A percentile compares a stretch with the other conserved stretches of the same genome.
These are phyloP conservation scores for Aureobasidium zeae DNA, from an alignment of 2,329 filamentous ascomycete genomes.

Conservation along the genomic window DNA sequence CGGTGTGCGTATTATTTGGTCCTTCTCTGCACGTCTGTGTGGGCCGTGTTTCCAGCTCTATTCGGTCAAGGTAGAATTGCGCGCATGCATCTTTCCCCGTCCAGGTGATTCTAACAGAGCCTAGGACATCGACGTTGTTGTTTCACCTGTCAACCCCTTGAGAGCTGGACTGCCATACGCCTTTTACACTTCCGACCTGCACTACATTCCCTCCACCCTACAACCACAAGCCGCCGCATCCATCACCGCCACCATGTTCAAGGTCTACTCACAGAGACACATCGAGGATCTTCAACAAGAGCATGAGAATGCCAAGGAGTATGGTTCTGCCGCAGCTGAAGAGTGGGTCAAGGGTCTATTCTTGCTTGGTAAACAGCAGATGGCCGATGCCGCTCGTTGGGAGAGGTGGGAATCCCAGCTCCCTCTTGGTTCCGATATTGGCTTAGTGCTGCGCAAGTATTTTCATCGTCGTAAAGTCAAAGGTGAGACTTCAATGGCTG, in stretches of 20 bases:
- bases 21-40: slow-evolving; percentile 60
- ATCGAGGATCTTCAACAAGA: slow-evolving; percentile 54
- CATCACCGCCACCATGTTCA: slow-evolving; percentile 46
- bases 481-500: slow-evolving; percentile 4
- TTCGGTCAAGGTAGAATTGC: slow-evolving; percentile 52
- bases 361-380: slow-evolving; percentile 49
- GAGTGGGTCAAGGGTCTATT: slow-evolving; percentile 74
- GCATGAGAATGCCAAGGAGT: slow-evolving; percentile 53
- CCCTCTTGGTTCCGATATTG: slow-evolving; percentile 22
- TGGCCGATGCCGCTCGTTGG: slow-evolving; percentile 58
- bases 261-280: slow-evolving; percentile 56
- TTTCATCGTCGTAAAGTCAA: slow-evolving; percentile 23
- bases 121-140: slow-evolving; percentile 61
- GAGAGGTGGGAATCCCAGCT: slow-evolving; percentile 57
- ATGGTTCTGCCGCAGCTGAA: slow-evolving; percentile 59
- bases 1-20: slow-evolving; percentile 58
- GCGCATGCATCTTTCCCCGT: slow-evolving; percentile 2
- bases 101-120: slow-evolving; percentile 20
- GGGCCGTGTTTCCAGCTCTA: slow-evolving; percentile 52
- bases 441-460: slow-evolving; percentile 27
- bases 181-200: slow-evolving; percentile 52
- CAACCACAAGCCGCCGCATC: slow-evolving; percentile 42
- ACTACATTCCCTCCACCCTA: slow-evolving; percentile 51
- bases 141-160: slow-evolving; percentile 53
- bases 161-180: slow-evolving; percentile 61